A percentile compares a stretch with the other conserved stretches of the same genome.
Conservation (phyloP, 2,329 filamentous ascomycete species). For the Anisogramma anomala region DNA sequence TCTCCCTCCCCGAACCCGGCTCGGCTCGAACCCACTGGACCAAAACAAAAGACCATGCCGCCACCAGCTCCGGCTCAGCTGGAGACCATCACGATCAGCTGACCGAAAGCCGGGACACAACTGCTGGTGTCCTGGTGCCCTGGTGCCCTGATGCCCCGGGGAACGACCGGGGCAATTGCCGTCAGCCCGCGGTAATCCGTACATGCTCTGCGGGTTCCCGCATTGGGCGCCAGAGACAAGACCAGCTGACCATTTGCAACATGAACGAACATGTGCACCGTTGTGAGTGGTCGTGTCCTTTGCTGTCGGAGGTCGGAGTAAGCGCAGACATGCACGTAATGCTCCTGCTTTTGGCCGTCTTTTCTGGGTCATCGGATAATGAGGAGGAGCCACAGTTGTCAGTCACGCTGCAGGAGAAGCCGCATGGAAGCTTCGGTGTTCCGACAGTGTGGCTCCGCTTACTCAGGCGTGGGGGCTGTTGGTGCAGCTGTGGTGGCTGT, state of each 20-base stretch:
- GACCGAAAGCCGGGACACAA: not conserved
- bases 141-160: too few species aligned
- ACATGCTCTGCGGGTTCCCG: not conserved
- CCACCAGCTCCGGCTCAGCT: too few species aligned
- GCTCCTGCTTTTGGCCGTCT: too few species aligned
- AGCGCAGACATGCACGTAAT: too few species aligned
- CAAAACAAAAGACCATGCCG: too few species aligned
- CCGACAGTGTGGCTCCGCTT: conserved; percentile 15
- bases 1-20: too few species aligned
- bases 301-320: not conserved
- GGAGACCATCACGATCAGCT: not conserved
- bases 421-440: conserved; percentile 1
- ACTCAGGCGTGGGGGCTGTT: conserved; percentile 11
- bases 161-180: not conserved
- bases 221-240: not conserved
- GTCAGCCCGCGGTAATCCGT: not conserved
- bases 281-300: not conserved
- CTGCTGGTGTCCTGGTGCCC: too few species aligned
- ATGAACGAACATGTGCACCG: not conserved
- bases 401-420: conserved; percentile 1
- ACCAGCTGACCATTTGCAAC: not conserved
- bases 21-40: too few species aligned
- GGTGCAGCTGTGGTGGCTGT: too few species aligned
- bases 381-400: too few species aligned
- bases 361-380: too few species aligned